Base-by-base conservation (phyloP, 257 asterid species). In the Nicotiana paniculata region DNA sequence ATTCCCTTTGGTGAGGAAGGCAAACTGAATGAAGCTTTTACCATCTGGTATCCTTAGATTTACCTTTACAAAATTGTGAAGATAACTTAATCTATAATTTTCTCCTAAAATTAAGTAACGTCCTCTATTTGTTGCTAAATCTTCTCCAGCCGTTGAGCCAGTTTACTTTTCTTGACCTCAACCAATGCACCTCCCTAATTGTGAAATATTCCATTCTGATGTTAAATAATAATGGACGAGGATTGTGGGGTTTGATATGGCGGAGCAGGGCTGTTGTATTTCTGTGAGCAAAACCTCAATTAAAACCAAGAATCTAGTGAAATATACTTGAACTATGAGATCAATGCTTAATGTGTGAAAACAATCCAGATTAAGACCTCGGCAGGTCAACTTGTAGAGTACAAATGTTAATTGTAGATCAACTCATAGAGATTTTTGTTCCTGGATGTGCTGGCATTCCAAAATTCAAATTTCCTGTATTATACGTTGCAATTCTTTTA, bases 1-100 rank as follows among this genome's bases (percentile, higher is more conserved):
- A 94, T 94, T 85, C 98, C 98, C 81, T 91, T 94, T 85, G 98
- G 93, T 83, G 93, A 91, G 83, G 91, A 92, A 89, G 97, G 98
- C 76, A 97, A 91, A 86, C 93, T 94, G 70, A 94, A 91, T 90
- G 98, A 94, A 90, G 97, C 97, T 68, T 93, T 93, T 83, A 93
- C 92, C 89, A 93, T 94, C 77, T 90, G 97, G 98, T 94, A 90
- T 65, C 24, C 57, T 72, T 37, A 12, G 64, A 10, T 26, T 24
- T 69, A 62, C 24, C 66, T 72, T 18, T 74, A 48, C 79, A 74
- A 59, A 69, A 62, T 37, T 54, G 26, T 46, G 58, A 13, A 74
- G 35, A 72, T 72, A 48, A 2, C 24, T 46, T 46, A 48, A 21
- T 48, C 79, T 72, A 30, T 59, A 21, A 12, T 72, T 46, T 46